Base-by-base conservation (phyloP, 2,329 filamentous ascomycete genomes). In the Trichoderma oligosporum region DNA sequence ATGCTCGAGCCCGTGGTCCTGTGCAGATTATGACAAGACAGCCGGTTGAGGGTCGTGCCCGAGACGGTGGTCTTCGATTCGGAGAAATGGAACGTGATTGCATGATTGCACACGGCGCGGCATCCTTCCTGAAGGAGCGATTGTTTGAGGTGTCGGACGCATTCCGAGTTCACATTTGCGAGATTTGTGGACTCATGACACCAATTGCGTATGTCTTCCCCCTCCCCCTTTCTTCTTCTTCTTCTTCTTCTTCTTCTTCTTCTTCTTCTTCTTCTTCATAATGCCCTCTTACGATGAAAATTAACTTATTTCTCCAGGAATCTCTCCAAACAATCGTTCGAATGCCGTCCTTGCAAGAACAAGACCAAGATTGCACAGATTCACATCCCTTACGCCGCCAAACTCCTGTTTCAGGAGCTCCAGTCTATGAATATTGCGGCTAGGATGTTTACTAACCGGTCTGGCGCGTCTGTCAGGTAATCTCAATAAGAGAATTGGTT, bases 1-100 rank as follows among this genome's bases (percentile, higher is more conserved):
- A 99, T 76, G 95, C 94, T n/a, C 89, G 95, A 75, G 94, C 95
- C 12, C 88, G 94, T 71, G 94, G 95, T 33, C 94, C 94, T 1
- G 89, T 96, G 20, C 94, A 99, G 76, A 99, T 99, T 68, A 84
- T 99, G 77, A 99, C 94, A 2, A 83, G 95, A 58, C 94, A 99
- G 74, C 94, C 94, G 16, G 94, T 99, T 12, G 94, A 99, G 76
- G 94, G 94, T 88, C 89, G 95, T 84, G 94, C 94, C 3, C 82
- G 95, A 75, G 95, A 99, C 71, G 94, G 94, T 82, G 94, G 94
- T 79, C 82, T 99, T 42, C 93, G 95, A 71, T 99, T 99, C 84
- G 94, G 94, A 86, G 94, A 99, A 81, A 99, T 99, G 94, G 95
- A 99, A 76, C 93, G 95, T 78, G 95, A 99, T 84, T 99, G 94